A percentile compares a stretch with the other conserved stretches of the same genome.
phyloP scores from a whole-genome alignment of 106 monocot genomes.

The Ottelia alismoides region DNA sequence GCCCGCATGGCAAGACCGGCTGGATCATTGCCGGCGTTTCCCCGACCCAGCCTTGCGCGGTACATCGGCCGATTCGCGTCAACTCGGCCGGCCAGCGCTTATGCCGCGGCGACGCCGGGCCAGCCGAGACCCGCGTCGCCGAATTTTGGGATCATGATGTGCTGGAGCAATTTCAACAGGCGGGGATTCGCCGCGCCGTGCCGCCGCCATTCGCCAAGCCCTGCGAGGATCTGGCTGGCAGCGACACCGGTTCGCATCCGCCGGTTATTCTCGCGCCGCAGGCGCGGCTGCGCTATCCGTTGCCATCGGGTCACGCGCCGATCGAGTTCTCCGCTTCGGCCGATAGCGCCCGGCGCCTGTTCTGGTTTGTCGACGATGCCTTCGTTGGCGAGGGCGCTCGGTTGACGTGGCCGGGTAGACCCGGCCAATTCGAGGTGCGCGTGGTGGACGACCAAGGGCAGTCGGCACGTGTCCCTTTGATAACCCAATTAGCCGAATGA shows the following conservation, averaged over 20 bases:
- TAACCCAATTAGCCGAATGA: too few species aligned
- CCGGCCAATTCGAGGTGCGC: background rate
- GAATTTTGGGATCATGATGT: background rate
- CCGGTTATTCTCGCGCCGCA: background rate
- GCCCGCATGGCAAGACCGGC: background rate
- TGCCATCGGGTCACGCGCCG: background rate
- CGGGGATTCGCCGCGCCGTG: background rate
- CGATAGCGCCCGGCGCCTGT: background rate
- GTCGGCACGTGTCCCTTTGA: too few species aligned
- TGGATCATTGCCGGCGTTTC: background rate
- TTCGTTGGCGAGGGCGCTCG: background rate
- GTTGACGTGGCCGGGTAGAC: background rate
- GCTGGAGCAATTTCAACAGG: background rate
- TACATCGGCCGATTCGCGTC: background rate
- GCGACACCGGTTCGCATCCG: background rate
- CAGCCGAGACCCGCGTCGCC: background rate
- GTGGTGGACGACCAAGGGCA: background rate
- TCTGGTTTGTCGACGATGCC: background rate
- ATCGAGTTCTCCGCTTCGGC: background rate
- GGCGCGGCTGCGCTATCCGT: background rate
- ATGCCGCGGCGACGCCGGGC: too few species aligned
- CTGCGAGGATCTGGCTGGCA: background rate
- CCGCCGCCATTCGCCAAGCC: background rate
- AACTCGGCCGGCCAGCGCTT: background rate
- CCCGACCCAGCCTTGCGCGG: background rate